Evolutionary conservation across 1,284 basidiomycete species (phyloP), one percentile per base, ranked within the genome.

Genomic region (Pseudozyma hubeiensis): DNA sequence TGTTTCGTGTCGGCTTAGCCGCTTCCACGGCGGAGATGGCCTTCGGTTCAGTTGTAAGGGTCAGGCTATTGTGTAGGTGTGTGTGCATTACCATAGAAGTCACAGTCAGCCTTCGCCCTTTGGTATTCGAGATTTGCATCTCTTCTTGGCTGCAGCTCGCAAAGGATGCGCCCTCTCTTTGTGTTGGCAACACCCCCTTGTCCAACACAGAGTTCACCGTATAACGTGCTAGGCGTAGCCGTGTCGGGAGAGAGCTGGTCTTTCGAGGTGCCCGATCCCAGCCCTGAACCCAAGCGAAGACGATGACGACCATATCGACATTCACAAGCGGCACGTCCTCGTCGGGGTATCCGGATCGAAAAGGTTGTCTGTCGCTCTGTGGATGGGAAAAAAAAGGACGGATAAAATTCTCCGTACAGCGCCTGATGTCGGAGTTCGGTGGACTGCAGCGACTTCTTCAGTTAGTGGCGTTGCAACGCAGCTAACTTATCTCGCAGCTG

Each of bases 61-160:
- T 41, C 35, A 41, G 16, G 11, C 10, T 9, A 41, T 7, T 41
- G 35, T 13, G 7, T 41, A n/a, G 14, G 16, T 41, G 40, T 41
- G 40, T 7, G n/a, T 41, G 35, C 35, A 14, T 37, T 2, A 2
- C 16, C n/a, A 16, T 41, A 41, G 40, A 41, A 41, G 40, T 41
- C 40, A 16, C 40, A 41, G 7, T 41, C 40, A 41, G 40, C 40
- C 16, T n/a, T 50, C 34, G 19, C 34, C 11, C 40, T 37, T 37
- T 37, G 35, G 3, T 37, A 37, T 34, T 17, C 33, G 37, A 34
- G 33, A 19, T 13, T 35, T 14, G 17, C n/a, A 13, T 16, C 19
- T 40, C 5, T 51, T 40, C 49, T 51, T 51, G 35, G 49, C 37
- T 40, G 49, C 49, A 51, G 35, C 49, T 40, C 14, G 40, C 16